Base-by-base conservation (phyloP, 768 basidiomycete genomes). In the Cubamyces sp. region DNA sequence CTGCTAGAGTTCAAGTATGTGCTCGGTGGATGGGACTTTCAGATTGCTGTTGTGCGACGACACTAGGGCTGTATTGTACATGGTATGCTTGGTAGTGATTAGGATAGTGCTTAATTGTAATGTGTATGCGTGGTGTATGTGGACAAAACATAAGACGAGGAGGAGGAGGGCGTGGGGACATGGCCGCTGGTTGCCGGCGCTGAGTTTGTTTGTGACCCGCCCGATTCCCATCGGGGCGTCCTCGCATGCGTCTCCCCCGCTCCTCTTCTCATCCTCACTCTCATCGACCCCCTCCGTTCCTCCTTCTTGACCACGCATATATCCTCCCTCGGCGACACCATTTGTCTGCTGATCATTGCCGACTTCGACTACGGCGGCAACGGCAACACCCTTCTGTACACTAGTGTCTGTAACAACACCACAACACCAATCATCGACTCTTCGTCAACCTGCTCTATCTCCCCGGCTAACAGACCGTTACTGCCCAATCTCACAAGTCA, bases 21-120 rank as follows among this genome's bases (percentile, higher is more conserved):
- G 56, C 78, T 86, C 16, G 89, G 91, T 25, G 90, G 92, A 49
- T 93, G 92, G 91, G 93, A 94, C 73, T 84, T 95, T 61, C 89
- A 94, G 78, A 80, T 96, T 57, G 93, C 93, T 15, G 85, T 90
- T 30, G 91, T 94, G 41, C 81, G 91, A 61, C 79, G 91, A 61
- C 88, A 90, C 70, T 88, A 74, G 60, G 19, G 1, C 21, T 23
- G 26, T 39, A 37, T 25, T 56, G 34, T 59, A 54, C 11, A 49
- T 54, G 18, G 16, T 46, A 19, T 34, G 34, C 34, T 34, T 34
- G 34, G 18, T 46, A 46, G 48, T 28, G 3, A 15, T 4, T 26
- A 26, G 40, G 34, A 34, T 61, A 61, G 40, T 65, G 59, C 56
- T 62, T 63, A 60, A 57, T 59, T 37, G 52, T 54, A 54, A 48